Evolutionary conservation across 805 yeast genomes (phyloP).

Genomic region (Candida andamanensis): DNA sequence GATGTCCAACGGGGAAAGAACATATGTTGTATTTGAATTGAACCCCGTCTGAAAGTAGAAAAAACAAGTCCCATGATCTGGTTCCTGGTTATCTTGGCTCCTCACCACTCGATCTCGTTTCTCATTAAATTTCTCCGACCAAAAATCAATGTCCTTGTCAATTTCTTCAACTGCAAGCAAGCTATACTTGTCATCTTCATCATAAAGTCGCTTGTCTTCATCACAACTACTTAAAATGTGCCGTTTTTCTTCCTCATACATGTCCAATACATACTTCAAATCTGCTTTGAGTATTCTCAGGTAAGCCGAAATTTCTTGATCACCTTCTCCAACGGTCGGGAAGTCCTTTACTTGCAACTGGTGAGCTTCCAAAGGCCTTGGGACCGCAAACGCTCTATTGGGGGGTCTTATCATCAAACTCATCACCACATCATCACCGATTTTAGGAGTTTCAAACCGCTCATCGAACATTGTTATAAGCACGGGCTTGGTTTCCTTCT

Average conservation of each 20-base stretch:
- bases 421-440: conserved; percentile 51
- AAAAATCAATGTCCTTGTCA: conserved; percentile 36
- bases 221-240: conserved; percentile 47
- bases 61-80: conserved; percentile 20
- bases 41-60: conserved; percentile 79
- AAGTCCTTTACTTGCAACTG: conserved; percentile 28
- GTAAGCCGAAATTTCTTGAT: conserved; percentile 34
- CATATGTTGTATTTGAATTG: conserved; percentile 55
- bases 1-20: conserved; percentile 74
- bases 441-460: conserved; percentile 52
- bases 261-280: conserved; percentile 44
- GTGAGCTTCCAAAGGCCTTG: conserved; percentile 27
- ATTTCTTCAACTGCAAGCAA: conserved; percentile 54
- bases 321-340: conserved; percentile 45
- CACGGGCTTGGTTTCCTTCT: conserved; percentile 63
- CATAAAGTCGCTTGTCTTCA: conserved; percentile 55
- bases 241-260: conserved; percentile 56
- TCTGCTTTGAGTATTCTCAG: conserved; percentile 71
- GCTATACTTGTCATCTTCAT: conserved; percentile 53
- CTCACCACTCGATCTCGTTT: neutral
- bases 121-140: conserved; percentile 19
- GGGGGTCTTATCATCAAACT: conserved; percentile 53
- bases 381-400: conserved; percentile 47
- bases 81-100: neutral
- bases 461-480: conserved; percentile 44